A percentile compares a stretch with the other conserved stretches of the same genome.
Conservation (phyloP, 805 yeast species). For the Hyphopichia homilentoma region DNA sequence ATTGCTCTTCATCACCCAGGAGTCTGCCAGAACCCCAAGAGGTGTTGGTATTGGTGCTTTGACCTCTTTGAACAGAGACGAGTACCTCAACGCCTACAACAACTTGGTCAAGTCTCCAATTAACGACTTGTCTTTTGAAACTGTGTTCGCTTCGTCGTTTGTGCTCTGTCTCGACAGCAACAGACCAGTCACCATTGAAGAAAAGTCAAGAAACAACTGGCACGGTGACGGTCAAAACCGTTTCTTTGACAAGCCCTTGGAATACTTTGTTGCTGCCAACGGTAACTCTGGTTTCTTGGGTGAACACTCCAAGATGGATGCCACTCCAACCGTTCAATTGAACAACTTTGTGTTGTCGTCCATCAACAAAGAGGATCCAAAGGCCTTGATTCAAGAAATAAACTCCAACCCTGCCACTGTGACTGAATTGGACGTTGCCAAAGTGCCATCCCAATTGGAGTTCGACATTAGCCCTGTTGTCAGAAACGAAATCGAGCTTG, state of each 20-base stretch:
- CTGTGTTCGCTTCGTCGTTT: constrained; percentile 76
- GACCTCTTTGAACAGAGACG: constrained; percentile 82
- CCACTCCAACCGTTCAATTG: constrained; percentile 87
- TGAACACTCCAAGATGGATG: constrained; percentile 98
- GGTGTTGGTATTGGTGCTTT: constrained; percentile 70
- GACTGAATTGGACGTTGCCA: constrained; percentile 7
- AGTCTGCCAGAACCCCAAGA: constrained; percentile 36
- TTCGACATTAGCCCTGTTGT: constrained; percentile 60
- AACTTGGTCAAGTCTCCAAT: constrained; percentile 57
- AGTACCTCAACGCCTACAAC: constrained; percentile 61
- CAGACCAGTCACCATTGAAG: constrained; percentile 73
- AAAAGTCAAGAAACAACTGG: constrained; percentile 84
- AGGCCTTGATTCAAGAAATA: constrained; percentile 24
- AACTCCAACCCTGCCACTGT: constrained; percentile 9
- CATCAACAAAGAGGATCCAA: constrained; percentile 46
- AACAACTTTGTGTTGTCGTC: constrained; percentile 70
- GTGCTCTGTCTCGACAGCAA: constrained; percentile 74
- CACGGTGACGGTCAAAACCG: constrained; percentile 94
- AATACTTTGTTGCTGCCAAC: constrained; percentile 75
- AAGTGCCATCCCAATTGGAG: constrained; percentile 23
- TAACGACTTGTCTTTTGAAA: constrained; percentile 57
- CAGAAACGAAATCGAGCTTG: constrained; percentile 48
- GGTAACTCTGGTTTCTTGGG: constrained; percentile 92
- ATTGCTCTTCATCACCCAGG: constrained; percentile 47
- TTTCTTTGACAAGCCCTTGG: constrained; percentile 87